Percentiles rank a stretch among this genome's conserved stretches.
These are phyloP conservation scores for Mucor saturninus DNA, from an alignment of 371 early-diverging fungal genomes.

Conservation along the genomic window DNA sequence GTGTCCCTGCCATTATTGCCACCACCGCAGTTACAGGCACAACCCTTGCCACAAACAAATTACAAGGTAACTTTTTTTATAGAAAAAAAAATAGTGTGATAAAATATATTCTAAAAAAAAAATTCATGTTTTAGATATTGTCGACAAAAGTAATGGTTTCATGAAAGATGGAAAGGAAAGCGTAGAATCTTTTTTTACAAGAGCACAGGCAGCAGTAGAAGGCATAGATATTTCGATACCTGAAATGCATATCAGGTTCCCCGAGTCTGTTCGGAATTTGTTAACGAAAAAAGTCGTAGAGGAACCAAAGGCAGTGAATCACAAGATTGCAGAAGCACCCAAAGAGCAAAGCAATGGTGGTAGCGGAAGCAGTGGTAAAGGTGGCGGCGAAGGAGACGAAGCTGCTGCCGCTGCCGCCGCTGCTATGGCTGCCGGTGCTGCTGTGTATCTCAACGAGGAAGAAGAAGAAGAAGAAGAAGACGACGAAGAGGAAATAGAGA, in stretches of 20 bases:
- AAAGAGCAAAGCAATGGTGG: conserved; percentile 13
- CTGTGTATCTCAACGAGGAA: conserved; percentile 10
- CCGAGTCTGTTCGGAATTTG: conserved; percentile 39
- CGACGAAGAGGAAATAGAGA: conserved; percentile 20
- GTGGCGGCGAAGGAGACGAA: conserved; percentile 13
- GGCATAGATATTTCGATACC: conserved; percentile 45
- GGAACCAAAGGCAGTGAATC: conserved; percentile 19
- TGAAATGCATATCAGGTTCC: conserved; percentile 43
- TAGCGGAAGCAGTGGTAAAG: conserved; percentile 7
- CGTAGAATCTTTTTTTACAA: conserved; percentile 27
- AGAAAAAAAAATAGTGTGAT: neutral
- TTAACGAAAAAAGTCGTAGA: conserved; percentile 20
- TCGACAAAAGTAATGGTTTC: conserved; percentile 33
- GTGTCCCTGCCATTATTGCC: conserved; percentile 42
- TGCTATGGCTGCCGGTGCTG: conserved; percentile 20
- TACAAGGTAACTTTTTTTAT: conserved; percentile 39
- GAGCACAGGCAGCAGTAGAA: conserved; percentile 34
- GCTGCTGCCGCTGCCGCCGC: conserved; percentile 28
- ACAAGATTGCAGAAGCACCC: conserved; percentile 17
- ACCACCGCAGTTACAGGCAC: conserved; percentile 49
- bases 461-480: conserved; percentile 19
- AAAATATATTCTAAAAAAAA: neutral
- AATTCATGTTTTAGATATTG: conserved; percentile 35
- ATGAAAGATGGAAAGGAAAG: conserved; percentile 31
- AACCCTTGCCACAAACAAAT: conserved; percentile 47